These are phyloP conservation scores for Isabelozyma rhagii DNA, from an alignment of 805 yeast genomes.

Conservation along the genomic window DNA sequence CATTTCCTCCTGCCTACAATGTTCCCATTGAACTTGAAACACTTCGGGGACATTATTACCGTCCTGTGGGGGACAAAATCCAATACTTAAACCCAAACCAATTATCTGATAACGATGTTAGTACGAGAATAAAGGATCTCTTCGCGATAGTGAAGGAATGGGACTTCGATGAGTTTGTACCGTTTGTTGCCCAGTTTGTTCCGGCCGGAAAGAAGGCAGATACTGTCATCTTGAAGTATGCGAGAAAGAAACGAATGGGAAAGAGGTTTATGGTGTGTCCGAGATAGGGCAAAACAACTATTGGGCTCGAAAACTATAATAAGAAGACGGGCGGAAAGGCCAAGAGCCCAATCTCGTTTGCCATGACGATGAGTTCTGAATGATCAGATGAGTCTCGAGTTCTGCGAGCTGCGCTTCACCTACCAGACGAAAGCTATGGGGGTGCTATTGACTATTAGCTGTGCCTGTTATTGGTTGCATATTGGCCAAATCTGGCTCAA, in stretches of 20 bases:
- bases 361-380: no score
- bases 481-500: no score
- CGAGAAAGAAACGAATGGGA: slow-evolving; percentile 30
- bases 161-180: slow-evolving; percentile 39
- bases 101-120: slow-evolving; percentile 45
- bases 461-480: no score
- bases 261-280: slow-evolving; percentile 29
- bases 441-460: no score
- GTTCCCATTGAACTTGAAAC: slow-evolving; percentile 54
- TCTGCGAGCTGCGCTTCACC: no score
- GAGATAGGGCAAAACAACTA: slow-evolving; percentile 7
- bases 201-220: slow-evolving; percentile 37
- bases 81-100: slow-evolving; percentile 49
- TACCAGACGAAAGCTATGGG: no score
- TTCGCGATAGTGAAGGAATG: slow-evolving; percentile 29
- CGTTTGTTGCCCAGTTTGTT: slow-evolving; percentile 27
- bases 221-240: slow-evolving; percentile 34
- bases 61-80: slow-evolving; percentile 44
- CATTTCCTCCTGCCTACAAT: slow-evolving; percentile 61
- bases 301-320: neutral
- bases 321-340: no score
- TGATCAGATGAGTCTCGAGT: no score
- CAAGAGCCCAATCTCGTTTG: no score
- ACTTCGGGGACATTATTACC: slow-evolving; percentile 54
- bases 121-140: slow-evolving; percentile 26